Percentiles rank a stretch among this genome's conserved stretches.
phyloP scores from a whole-genome alignment of 2,329 filamentous ascomycete species.

The Pseudocercospora ulei region DNA sequence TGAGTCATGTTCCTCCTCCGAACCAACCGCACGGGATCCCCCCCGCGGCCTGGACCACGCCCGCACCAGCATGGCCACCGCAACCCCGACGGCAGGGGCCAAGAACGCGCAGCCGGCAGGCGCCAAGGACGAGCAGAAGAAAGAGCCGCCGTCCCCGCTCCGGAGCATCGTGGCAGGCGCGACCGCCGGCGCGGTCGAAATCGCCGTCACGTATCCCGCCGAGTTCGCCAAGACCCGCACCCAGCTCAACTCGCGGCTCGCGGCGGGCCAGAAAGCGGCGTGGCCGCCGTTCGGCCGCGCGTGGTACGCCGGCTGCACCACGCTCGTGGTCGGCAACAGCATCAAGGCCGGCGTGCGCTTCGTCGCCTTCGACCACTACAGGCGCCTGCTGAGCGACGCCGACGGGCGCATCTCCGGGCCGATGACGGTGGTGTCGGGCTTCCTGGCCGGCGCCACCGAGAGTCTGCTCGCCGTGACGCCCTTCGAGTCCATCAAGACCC shows the following conservation, averaged over 20 bases:
- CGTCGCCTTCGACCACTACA: constrained; percentile 93
- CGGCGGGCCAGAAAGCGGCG: constrained; percentile 74
- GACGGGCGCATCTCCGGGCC: constrained; percentile 85
- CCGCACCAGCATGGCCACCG: too few species aligned
- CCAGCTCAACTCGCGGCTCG: constrained; percentile 78
- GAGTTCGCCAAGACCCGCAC: constrained; percentile 95
- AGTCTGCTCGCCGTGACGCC: constrained; percentile 88
- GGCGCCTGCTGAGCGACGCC: constrained; percentile 66
- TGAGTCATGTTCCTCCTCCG: too few species aligned
- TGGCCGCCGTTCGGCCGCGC: constrained; percentile 88
- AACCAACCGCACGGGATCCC: too few species aligned
- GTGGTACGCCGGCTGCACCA: constrained; percentile 98
- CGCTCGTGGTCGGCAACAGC: constrained; percentile 90
- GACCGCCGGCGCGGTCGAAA: constrained; percentile 89
- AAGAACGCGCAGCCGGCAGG: too few species aligned
- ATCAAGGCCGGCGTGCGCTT: constrained; percentile 94
- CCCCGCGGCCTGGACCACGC: too few species aligned
- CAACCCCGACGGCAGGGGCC: too few species aligned
- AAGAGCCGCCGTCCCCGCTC: constrained; percentile 59
- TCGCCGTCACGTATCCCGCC: constrained; percentile 88
- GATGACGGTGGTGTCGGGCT: constrained; percentile 82
- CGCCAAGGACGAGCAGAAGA: too few species aligned
- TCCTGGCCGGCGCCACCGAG: constrained; percentile 90
- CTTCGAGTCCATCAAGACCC: constrained; percentile 97
- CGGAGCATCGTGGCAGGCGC: constrained; percentile 87